Evolutionary conservation across 2,329 filamentous ascomycete species (phyloP), one percentile per base, ranked within the genome.

Genomic region (Orbilia brochopaga): DNA sequence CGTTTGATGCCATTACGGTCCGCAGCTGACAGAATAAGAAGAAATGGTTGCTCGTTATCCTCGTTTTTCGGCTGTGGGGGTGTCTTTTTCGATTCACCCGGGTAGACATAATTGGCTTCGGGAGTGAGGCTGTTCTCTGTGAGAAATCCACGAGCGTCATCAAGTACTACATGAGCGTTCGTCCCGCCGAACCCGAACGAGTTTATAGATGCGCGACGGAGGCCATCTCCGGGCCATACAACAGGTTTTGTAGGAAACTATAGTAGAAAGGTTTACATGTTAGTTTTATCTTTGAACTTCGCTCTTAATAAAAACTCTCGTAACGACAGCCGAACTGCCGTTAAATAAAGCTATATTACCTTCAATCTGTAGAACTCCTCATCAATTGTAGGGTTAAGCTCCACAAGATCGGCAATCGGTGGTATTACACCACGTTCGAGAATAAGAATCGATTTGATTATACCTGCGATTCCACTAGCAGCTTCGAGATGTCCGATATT

Each of bases 401-500:
- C 24, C 13, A 60, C 32, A 4, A 66, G 53, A n/a, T 54, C 66
- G 2, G 76, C 75, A 54, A 76, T 76, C 6, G 75, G 74, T 1
- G 75, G 77, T 8, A 86, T 85, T 51, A 80, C 77, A 13, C 82
- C 83, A 24, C 81, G 80, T 73, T 86, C 83, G 1, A 85, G 75
- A 8, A 80, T 78, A 2, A 86, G 78, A 2, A 85, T 78, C 1
- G 80, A 81, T 75, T 85, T 86, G 77, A 86, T 84, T 6, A 85
- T 51, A 74, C 83, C 83, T 1, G 83, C 83, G 5, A 85, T 79
- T 1, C 84, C 84, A 2, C 83, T 82, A 8, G 82, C 82, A 2
- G 82, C 84, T 74, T 85, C 84, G 0, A 84, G 78, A 74, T 85
- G 83, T 1, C 83, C 84, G 35, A 85, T 82, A 58, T 85, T 85